These are phyloP conservation scores for Piper longum DNA, from an alignment of 164 flowering plant genomes.

Conservation along the genomic window DNA sequence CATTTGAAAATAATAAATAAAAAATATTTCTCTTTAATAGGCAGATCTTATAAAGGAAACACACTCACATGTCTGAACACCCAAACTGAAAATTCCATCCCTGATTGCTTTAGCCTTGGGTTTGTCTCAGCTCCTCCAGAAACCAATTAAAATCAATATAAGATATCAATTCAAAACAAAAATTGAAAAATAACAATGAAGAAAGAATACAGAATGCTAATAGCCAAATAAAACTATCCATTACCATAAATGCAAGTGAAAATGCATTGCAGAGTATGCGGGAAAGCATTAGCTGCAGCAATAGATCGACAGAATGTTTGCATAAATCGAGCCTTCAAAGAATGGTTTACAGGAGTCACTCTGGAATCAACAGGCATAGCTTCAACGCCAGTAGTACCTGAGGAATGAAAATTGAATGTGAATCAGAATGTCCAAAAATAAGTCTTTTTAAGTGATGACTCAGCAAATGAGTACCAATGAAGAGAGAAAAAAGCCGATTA, in stretches of 20 bases:
- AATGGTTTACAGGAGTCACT: constrained; percentile 45
- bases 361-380: constrained; percentile 38
- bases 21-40: background rate
- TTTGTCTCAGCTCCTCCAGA: constrained; percentile 62
- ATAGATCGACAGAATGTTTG: constrained; percentile 72
- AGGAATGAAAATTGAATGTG: constrained; percentile 5
- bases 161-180: background rate
- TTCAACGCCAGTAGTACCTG: constrained; percentile 56
- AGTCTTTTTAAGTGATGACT: no score
- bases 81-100: constrained; percentile 99
- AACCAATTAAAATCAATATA: background rate
- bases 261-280: constrained; percentile 86
- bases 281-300: constrained; percentile 87
- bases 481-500: constrained; percentile 48
- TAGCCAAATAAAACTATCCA: background rate
- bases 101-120: constrained; percentile 83
- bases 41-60: background rate
- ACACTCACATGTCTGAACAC: constrained; percentile 91
- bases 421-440: background rate
- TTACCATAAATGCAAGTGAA: constrained; percentile 90
- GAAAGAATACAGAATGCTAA: background rate
- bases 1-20: background rate
- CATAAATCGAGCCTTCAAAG: constrained; percentile 57
- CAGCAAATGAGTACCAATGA: constrained; percentile 45
- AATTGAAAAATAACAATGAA: background rate